These are phyloP conservation scores for Aleurites moluccanus DNA, from an alignment of 441 rosid species.

Conservation along the genomic window DNA sequence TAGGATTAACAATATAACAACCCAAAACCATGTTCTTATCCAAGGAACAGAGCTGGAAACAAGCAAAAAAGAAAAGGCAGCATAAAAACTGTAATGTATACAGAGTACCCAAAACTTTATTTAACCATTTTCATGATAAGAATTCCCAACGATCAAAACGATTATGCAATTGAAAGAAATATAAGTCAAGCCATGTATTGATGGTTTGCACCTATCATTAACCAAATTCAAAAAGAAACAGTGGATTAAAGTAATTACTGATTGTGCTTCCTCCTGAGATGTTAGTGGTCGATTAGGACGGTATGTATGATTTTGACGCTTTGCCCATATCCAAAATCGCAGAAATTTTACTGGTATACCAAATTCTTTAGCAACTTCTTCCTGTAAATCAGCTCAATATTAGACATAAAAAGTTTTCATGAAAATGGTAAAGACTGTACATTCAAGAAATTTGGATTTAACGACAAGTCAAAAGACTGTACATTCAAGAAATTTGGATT, in stretches of 20 bases:
- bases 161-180: not conserved
- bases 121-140: not conserved
- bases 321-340: slow-evolving; percentile 97
- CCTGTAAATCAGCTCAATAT: slow-evolving; percentile 47
- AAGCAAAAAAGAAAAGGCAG: not conserved
- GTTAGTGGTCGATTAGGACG: slow-evolving; percentile 94
- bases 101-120: not conserved
- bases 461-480: too few relatives aligned
- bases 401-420: slow-evolving; percentile 8
- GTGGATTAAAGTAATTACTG: slow-evolving; percentile 43
- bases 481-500: not conserved
- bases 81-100: not conserved
- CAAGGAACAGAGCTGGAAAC: not conserved
- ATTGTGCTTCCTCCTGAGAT: slow-evolving; percentile 79
- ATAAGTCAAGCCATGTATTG: not conserved
- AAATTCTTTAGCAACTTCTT: slow-evolving; percentile 92
- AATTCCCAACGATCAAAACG: not conserved
- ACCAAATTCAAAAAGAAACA: not conserved
- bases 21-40: not conserved
- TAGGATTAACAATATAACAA: not conserved
- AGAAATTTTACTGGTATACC: slow-evolving; percentile 85
- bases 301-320: slow-evolving; percentile 95
- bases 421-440: not conserved
- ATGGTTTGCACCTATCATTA: not conserved
- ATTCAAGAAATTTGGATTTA: too few relatives aligned